Base-by-base conservation (phyloP, 306 rosid genomes). In the Canavalia ensiformis region DNA sequence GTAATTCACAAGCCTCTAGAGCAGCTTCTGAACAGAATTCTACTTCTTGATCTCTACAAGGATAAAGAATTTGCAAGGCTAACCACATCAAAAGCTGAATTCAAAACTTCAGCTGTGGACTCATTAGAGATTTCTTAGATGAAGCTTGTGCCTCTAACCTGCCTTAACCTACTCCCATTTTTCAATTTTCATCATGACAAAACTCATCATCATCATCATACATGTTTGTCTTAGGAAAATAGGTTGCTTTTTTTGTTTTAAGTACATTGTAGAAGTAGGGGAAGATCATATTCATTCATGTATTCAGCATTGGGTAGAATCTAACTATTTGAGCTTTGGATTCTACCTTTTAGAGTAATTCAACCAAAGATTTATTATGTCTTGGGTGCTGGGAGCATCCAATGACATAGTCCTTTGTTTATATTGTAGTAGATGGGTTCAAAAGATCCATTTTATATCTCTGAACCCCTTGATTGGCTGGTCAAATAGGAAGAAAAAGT, bases 301-400 rank as follows among this genome's bases (percentile, higher is more conserved):
- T 78, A 84, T 81, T 83, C 42, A 83, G 87, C 85, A 85, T 83
- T 45, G 74, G 91, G 90, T 63, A 72, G 86, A 67, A 85, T 79
- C 91, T 59, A 81, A 84, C 82, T 66, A 84, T 85, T 88, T 89
- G 78, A 75, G 94, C 92, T 86, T 94, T 90, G 94, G 97, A 91
- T 94, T 92, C 98, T 85, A 78, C 93, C 92, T 86, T 83, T 12
- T 72, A 80, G 78, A 89, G 91, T 85, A 79, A 86, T 59, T 82
- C 86, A 89, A 56, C 83, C 68, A 88, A 83, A 79, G 71, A 84
- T 71, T 70, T 79, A 44, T 71, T 72, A 80, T 83, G 97, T 72
- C 90, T 84, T 13, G 91, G 92, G 73, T 69, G 92, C 85, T 85
- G 64, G 90, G 85, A 94, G 98, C 94, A 91, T 92, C 97, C 95